Evolutionary conservation across 306 rosid genomes (phyloP).

Genomic region (Echinosophora koreensis): DNA sequence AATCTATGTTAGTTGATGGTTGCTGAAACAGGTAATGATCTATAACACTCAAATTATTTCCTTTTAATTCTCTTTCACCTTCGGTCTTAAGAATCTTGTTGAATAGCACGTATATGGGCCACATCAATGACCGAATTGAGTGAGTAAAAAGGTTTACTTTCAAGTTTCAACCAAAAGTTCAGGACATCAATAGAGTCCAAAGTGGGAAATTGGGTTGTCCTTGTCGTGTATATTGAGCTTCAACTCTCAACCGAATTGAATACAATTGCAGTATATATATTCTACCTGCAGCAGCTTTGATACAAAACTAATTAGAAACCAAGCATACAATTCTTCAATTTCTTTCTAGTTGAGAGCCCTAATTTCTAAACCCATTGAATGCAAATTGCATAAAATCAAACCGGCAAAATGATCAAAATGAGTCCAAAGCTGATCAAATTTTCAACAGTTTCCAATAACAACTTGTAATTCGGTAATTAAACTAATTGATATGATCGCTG

Average conservation of each 20-base stretch:
- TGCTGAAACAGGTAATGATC: conserved; percentile 58
- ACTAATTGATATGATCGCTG: not conserved
- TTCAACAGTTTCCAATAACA: conserved; percentile 15
- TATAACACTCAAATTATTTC: conserved; percentile 53
- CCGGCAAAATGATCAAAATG: conserved; percentile 28
- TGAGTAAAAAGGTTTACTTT: conserved; percentile 32
- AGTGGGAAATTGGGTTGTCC: conserved; percentile 28
- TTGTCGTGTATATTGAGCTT: conserved; percentile 15
- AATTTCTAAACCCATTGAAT: conserved; percentile 20
- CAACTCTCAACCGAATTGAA: conserved; percentile 36
- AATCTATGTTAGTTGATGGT: conserved; percentile 50
- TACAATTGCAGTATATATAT: conserved; percentile 21
- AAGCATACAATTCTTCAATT: conserved; percentile 27
- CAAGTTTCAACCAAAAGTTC: conserved; percentile 36
- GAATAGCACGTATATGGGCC: conserved; percentile 81
- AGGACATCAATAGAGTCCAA: conserved; percentile 31
- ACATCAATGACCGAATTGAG: conserved; percentile 66
- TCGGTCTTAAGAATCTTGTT: conserved; percentile 70
- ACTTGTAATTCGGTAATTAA: not conserved
- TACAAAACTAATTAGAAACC: conserved; percentile 38
- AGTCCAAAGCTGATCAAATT: not conserved
- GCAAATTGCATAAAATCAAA: conserved; percentile 23
- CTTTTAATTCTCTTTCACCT: conserved; percentile 59
- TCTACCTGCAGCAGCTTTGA: conserved; percentile 62
- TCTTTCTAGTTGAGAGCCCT: not conserved